Evolutionary conservation across 768 basidiomycete genomes (phyloP).

Genomic region (Exidia glandulosa): DNA sequence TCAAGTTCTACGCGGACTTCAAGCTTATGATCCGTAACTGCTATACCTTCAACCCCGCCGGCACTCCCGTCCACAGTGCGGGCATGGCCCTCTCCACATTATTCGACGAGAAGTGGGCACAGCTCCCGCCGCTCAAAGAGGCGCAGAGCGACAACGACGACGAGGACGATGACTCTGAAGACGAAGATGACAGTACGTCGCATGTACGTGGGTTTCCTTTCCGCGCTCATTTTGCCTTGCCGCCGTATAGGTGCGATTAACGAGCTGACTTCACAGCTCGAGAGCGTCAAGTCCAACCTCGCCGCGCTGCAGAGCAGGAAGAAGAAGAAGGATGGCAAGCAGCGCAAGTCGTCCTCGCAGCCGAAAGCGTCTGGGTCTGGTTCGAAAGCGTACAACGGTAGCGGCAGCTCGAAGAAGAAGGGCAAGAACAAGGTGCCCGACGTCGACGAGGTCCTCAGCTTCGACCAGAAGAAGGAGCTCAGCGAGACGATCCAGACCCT

Average conservation of each 20-base stretch:
- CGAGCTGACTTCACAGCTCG: conserved; percentile 71
- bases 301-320: conserved; percentile 45
- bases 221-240: conserved; percentile 3
- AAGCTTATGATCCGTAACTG: conserved; percentile 93
- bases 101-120: conserved; percentile 89
- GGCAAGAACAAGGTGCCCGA: conserved; percentile 47
- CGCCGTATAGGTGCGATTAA: conserved; percentile 53
- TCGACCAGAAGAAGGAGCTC: conserved; percentile 97
- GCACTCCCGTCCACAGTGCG: conserved; percentile 76
- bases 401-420: conserved; percentile 30
- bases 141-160: conserved; percentile 43
- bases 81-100: conserved; percentile 75
- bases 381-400: conserved; percentile 15
- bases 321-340: conserved; percentile 64
- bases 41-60: conserved; percentile 80
- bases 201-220: conserved; percentile 8
- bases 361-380: conserved; percentile 49
- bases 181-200: conserved; percentile 47
- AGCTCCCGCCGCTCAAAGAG: conserved; percentile 53
- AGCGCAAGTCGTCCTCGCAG: conserved; percentile 45
- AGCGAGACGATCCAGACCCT: conserved; percentile 87
- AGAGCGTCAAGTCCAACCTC: conserved; percentile 61
- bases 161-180: conserved; percentile 53
- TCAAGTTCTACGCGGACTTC: conserved; percentile 83
- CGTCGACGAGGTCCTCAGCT: conserved; percentile 67